Percentiles rank a stretch among this genome's conserved stretches.
These are phyloP conservation scores for Fusarium compactum DNA, from an alignment of 2,329 filamentous ascomycete species.

Conservation along the genomic window DNA sequence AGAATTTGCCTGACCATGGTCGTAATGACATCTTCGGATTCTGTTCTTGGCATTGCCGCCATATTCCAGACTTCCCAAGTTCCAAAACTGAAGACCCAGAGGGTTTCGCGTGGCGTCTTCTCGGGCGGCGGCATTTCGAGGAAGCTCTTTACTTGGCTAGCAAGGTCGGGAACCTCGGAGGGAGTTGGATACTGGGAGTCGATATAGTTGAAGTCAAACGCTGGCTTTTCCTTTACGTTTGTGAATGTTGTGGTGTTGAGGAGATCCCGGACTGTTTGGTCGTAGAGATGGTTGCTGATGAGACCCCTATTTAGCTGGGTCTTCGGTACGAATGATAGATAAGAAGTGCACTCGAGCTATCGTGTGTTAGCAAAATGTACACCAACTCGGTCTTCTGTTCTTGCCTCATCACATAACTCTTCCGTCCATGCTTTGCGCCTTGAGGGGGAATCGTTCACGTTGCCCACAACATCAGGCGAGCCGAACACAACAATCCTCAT, in stretches of 20 bases:
- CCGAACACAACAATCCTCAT: conserved; percentile 66
- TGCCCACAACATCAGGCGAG: conserved; percentile 60
- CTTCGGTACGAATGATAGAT: conserved; percentile 60
- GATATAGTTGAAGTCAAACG: conserved; percentile 59
- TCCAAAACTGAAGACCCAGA: conserved; percentile 67
- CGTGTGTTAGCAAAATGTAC: conserved; percentile 5
- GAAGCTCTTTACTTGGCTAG: conserved; percentile 60
- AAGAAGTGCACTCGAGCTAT: conserved; percentile 60
- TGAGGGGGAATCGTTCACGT: conserved; percentile 48
- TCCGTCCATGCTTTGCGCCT: conserved; percentile 59
- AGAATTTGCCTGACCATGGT: conserved; percentile 57
- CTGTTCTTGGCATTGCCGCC: conserved; percentile 58
- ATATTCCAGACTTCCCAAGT: conserved; percentile 68
- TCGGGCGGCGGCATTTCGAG: conserved; percentile 54
- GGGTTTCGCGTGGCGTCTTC: conserved; percentile 58
- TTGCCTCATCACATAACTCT: conserved; percentile 61
- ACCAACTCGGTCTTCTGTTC: neutral
- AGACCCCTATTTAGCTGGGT: conserved; percentile 61
- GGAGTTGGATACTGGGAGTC: conserved; percentile 58
- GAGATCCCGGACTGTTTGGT: conserved; percentile 54
- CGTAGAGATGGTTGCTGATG: conserved; percentile 68
- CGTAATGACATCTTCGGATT: conserved; percentile 55
- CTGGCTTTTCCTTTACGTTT: conserved; percentile 51
- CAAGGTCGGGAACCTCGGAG: conserved; percentile 56
- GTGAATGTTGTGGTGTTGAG: conserved; percentile 50